These are phyloP conservation scores for Metarhizium guizhouense DNA, from an alignment of 2,329 filamentous ascomycete genomes.

Conservation along the genomic window DNA sequence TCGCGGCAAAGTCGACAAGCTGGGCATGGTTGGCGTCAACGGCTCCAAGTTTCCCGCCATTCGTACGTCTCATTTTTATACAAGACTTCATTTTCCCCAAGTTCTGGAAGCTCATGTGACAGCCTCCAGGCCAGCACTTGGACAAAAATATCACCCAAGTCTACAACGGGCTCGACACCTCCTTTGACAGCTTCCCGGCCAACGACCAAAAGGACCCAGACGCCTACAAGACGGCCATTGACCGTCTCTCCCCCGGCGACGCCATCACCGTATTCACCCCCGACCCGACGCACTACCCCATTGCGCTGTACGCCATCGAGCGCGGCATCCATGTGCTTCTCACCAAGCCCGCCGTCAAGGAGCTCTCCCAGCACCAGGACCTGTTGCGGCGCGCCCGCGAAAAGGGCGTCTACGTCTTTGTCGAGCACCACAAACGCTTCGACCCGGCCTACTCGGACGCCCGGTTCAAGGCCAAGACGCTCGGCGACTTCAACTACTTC, in stretches of 20 bases:
- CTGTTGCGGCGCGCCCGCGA: conserved; percentile 65
- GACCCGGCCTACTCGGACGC: conserved; percentile 91
- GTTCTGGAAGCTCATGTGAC: neutral
- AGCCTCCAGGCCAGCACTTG: conserved; percentile 62
- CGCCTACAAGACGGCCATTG: conserved; percentile 83
- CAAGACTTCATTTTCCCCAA: too few relatives aligned
- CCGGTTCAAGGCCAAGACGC: conserved; percentile 60
- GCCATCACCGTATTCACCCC: conserved; percentile 96
- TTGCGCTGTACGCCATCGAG: conserved; percentile 86
- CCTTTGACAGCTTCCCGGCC: conserved; percentile 74
- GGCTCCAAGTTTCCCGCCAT: conserved; percentile 89
- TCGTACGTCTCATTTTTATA: conserved; percentile 41
- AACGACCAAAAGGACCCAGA: conserved; percentile 67
- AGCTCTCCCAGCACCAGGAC: conserved; percentile 67
- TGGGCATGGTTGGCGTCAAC: conserved; percentile 85
- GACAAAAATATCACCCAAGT: conserved; percentile 78
- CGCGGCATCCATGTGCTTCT: conserved; percentile 82
- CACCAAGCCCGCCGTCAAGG: conserved; percentile 89
- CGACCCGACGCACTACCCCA: conserved; percentile 85
- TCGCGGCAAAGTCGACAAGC: conserved; percentile 75
- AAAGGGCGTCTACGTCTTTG: conserved; percentile 77
- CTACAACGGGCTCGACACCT: conserved; percentile 83
- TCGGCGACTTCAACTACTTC: conserved; percentile 97
- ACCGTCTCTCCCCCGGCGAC: conserved; percentile 69
- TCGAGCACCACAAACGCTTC: conserved; percentile 96